Evolutionary conservation across 306 rosid species (phyloP), one percentile per base, ranked within the genome.

Genomic region (Dalbergia cochinchinensis): DNA sequence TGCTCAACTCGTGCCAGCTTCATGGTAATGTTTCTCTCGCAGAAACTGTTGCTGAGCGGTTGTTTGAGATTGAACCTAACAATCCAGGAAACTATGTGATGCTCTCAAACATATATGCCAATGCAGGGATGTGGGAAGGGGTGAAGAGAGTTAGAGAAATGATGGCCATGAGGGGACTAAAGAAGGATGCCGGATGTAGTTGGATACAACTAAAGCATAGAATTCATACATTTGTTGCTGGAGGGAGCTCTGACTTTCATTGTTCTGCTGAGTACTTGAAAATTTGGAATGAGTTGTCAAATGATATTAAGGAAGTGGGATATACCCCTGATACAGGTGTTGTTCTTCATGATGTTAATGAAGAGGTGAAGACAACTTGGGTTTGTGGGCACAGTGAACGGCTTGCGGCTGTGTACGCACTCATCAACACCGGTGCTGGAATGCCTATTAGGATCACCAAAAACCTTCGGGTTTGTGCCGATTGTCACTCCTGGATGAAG

Each of bases 401-500:
- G 65, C 76, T 86, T 0, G 93, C 93, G 4, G 35, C 86, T 26
- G 68, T 78, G 1, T 87, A 71, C 60, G 80, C 89, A 19, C 89
- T 87, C 50, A 76, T 91, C 13, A 80, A 91, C 77, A 78, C 79
- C 62, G 79, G 71, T 5, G 22, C 63, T 0, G 85, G 86, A 81
- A 82, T 71, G 68, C 96, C 93, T 16, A 79, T 89, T 60, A 87
- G 92, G 82, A 81, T 89, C 34, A 87, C 87, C 3, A 89, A 91
- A 80, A 91, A 91, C 63, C 82, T 91, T 73, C 69, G 91, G 48
- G 83, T 87, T 69, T 87, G 91, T 81, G 85, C 54, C 4, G 93
- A 89, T 63, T 91, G 96, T 80, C 91, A 89, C 80, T 69, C 84
- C 1, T 89, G 88, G 93, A 82, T 91, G 82, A 91, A 86, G 82